Conservation (phyloP, 441 rosid species). For the Metrosideros polymorpha region DNA sequence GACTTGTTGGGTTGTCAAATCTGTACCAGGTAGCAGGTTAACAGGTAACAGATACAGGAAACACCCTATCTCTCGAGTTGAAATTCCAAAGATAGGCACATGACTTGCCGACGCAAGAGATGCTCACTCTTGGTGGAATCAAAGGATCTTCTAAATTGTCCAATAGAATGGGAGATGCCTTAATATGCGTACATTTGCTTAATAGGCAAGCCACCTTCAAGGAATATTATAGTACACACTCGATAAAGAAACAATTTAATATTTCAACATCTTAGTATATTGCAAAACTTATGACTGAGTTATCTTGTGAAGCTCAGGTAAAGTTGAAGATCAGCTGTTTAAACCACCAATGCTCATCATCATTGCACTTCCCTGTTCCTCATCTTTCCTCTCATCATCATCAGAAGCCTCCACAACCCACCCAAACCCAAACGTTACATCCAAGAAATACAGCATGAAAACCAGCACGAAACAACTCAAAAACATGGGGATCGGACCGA, state of each 20-base stretch:
- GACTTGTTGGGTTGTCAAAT: not conserved
- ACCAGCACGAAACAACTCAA: conserved; percentile 46
- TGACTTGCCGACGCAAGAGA: not conserved
- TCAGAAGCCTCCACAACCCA: conserved; percentile 21
- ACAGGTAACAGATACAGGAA: not conserved
- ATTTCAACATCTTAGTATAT: not conserved
- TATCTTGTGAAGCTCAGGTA: not conserved
- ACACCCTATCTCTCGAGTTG: not conserved
- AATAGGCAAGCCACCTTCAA: not conserved
- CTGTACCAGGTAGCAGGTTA: not conserved
- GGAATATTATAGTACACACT: not conserved
- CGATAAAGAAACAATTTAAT: not conserved
- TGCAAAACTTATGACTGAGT: not conserved
- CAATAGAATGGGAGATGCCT: not conserved
- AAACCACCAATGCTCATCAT: not conserved
- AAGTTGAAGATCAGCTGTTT: not conserved
- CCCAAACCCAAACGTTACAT: conserved; percentile 35
- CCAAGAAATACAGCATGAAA: conserved; percentile 55
- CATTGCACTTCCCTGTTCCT: conserved; percentile 9
- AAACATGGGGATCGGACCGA: conserved; percentile 85
- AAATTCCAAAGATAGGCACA: not conserved
- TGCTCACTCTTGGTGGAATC: not conserved
- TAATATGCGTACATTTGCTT: not conserved
- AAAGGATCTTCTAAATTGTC: not conserved
- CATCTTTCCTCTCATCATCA: conserved; percentile 9